Base-by-base conservation (phyloP, 805 yeast genomes). In the Starmera caribaea region DNA sequence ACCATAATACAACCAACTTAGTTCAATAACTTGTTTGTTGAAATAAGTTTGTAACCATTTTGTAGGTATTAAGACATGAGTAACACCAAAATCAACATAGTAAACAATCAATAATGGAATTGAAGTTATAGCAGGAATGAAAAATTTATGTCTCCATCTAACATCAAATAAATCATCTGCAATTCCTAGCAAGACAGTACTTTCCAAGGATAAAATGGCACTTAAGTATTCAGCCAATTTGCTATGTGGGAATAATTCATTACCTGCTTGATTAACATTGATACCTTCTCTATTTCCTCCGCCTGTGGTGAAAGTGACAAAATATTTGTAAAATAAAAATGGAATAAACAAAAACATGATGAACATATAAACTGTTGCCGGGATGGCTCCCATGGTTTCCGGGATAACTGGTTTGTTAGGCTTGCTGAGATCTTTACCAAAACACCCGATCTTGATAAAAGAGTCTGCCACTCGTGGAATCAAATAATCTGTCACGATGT, bases 101-200 rank as follows among this genome's bases (percentile, higher is more conserved):
- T 92, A 92, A 3, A 92, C 96, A 14, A 90, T 74, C 42, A 92
- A 68, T 50, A 92, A 68, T 5, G 99, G 99, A 34, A 92, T 77
- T 2, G 96, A 80, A 0, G 96, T 96, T 40, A 92, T 76, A 0
- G 96, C 96, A 0, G 99, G 99, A 48, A 92, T 57, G 53, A 92
- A 87, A 63, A 92, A 87, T 67, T 92, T 92, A 65, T 92, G 96
- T 55, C 99, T 72, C 99, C 99, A 92, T 50, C 96, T 73, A 46
- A 92, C 78, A 60, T 92, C 99, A 55, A 92, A 92, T 51, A 92
- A 68, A 64, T 92, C 98, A 60, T 92, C 98, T 36, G 94, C 82
- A 27, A 92, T 69, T 0, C 98, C 98, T 34, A 92, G 66, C 34
- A 92, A 64, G 13, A 88, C 71, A 58, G 92, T 89, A 47, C 87